Evolutionary conservation across 495 filamentous ascomycete species (phyloP).

Genomic region (Neurospora sp.): DNA sequence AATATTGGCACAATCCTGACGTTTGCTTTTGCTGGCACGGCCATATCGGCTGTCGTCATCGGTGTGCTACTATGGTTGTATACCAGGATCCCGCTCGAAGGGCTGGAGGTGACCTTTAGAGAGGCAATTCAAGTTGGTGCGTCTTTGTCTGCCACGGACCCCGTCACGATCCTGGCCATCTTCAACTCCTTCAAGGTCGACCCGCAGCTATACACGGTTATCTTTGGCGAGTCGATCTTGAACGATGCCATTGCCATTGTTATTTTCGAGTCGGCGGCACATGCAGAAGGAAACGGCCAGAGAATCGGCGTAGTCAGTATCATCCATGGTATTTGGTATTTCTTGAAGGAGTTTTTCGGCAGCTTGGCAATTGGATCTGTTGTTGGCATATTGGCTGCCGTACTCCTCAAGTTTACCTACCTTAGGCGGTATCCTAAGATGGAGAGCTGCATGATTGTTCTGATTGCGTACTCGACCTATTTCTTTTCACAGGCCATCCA

Average conservation of each 20-base stretch:
- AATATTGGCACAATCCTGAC: constrained; percentile 96
- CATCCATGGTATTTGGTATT: constrained; percentile 85
- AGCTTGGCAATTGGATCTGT: constrained; percentile 80
- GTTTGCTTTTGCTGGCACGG: constrained; percentile 96
- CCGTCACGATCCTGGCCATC: constrained; percentile 93
- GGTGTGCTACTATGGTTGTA: constrained; percentile 81
- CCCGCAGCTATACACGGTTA: constrained; percentile 94
- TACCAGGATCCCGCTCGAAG: constrained; percentile 76
- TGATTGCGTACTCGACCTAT: constrained; percentile 93
- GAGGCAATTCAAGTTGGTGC: constrained; percentile 94
- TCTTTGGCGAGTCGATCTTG: constrained; percentile 95
- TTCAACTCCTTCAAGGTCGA: constrained; percentile 99
- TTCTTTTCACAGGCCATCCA: constrained; percentile 91
- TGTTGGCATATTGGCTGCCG: constrained; percentile 76
- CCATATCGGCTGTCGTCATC: constrained; percentile 90
- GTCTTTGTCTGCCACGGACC: constrained; percentile 92
- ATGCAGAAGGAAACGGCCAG: constrained; percentile 56
- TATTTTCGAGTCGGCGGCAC: constrained; percentile 93
- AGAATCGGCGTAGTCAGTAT: constrained; percentile 63
- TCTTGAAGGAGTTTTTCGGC: constrained; percentile 92
- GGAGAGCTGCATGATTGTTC: constrained; percentile 86
- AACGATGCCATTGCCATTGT: constrained; percentile 99
- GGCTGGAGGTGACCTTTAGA: constrained; percentile 75
- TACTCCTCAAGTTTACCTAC: constrained; percentile 86
- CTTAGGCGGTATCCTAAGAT: constrained; percentile 89